A percentile compares a stretch with the other conserved stretches of the same genome.
These are phyloP conservation scores for Stentor coeruleus DNA, from an alignment of 73 alveolate species.

Conservation along the genomic window DNA sequence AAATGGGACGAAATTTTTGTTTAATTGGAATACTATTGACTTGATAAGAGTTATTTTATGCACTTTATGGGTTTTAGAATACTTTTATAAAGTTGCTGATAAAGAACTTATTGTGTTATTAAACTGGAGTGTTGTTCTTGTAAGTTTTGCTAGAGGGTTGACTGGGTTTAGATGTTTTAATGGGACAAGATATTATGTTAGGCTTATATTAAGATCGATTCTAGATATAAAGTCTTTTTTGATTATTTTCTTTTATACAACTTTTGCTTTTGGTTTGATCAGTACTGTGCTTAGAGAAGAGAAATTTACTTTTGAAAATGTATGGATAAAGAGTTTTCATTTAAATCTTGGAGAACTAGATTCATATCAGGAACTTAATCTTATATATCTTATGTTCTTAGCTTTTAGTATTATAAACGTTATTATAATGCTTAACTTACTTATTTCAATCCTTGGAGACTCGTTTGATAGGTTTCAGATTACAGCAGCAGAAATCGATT, in stretches of 20 bases:
- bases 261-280: background rate
- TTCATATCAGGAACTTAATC: background rate
- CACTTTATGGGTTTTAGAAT: background rate
- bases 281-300: background rate
- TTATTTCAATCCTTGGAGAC: background rate
- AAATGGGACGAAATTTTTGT: too few relatives aligned
- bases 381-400: background rate
- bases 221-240: background rate
- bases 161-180: background rate
- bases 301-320: too few relatives aligned
- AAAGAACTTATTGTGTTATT: background rate
- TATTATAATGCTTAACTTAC: background rate
- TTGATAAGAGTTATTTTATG: background rate
- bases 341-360: background rate
- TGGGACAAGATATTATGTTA: background rate
- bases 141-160: background rate
- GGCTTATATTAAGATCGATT: background rate
- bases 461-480: background rate
- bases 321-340: background rate
- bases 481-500: background rate
- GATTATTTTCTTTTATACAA: background rate
- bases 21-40: background rate
- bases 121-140: background rate
- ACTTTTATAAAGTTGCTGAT: background rate
- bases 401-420: background rate